Base-by-base conservation (phyloP, 805 yeast species). In the Candida nitratophila region DNA sequence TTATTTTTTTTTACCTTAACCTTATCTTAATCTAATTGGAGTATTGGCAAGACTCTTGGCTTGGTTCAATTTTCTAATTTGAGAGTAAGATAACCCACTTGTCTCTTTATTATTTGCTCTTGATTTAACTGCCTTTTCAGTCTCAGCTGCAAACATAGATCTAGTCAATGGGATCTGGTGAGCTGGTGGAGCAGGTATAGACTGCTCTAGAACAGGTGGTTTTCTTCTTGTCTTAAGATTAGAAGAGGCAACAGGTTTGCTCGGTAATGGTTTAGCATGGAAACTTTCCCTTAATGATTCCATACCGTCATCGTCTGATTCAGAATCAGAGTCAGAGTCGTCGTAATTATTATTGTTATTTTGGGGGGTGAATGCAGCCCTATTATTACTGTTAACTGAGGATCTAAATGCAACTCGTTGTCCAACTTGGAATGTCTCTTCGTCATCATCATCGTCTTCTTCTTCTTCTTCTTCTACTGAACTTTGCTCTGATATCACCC, bases 161-260 rank as follows among this genome's bases (percentile, higher is more conserved):
- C 37, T 34, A 20, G 26, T 34, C 11, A 34, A 44, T 9, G 59
- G 57, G 24, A 53, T 41, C 1, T 45, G 45, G 42, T 60, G 64
- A 15, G 50, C 49, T 17, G 63, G 64, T 9, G 62, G 60, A 12
- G 46, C 46, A 4, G 61, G 61, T n/a, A 26, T 27, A 33, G n/a
- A n/a, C n/a, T n/a, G n/a, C n/a, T n/a, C n/a, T 27, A 12, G 11
- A 3, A 20, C n/a, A 11, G 37, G 33, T 27, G 31, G 20, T 30
- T 42, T 39, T 12, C 41, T 40, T 31, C 44, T 44, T 16, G 20
- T 21, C 2, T 29, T 41, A 8, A 19, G n/a, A n/a, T n/a, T n/a
- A n/a, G n/a, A n/a, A n/a, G n/a, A n/a, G n/a, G n/a, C n/a, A n/a
- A n/a, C n/a, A n/a, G n/a, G n/a, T n/a, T 21, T 35, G 4, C 39